Conservation (phyloP, 2,329 filamentous ascomycete genomes). For the Pseudogymnoascus sp. region DNA sequence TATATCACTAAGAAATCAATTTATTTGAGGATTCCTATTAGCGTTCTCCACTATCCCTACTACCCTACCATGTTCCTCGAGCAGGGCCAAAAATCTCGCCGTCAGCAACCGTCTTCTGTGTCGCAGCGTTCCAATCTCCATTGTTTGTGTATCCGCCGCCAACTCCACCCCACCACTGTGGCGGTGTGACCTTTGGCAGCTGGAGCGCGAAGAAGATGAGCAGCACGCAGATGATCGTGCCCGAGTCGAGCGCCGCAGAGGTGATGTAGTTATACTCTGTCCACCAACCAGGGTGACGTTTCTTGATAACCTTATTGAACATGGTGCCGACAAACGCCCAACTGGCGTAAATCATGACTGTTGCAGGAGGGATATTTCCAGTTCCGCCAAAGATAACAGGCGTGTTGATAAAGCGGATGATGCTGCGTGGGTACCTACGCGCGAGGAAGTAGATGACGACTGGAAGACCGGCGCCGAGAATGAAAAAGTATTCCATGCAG, state of each 20-base stretch:
- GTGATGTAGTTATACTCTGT: conserved; percentile 70
- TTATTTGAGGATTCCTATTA: too few species aligned
- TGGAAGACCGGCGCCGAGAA: conserved; percentile 56
- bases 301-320: conserved; percentile 62
- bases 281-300: conserved; percentile 65
- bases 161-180: conserved; percentile 46
- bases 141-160: conserved; percentile 38
- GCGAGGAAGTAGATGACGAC: conserved; percentile 50
- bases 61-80: not conserved
- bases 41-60: not conserved
- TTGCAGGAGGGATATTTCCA: conserved; percentile 59
- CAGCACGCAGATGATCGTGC: conserved; percentile 57
- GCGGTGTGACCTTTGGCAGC: conserved; percentile 47
- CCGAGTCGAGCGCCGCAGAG: conserved; percentile 62
- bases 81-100: conserved; percentile 56
- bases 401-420: conserved; percentile 58
- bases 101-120: conserved; percentile 44
- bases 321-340: conserved; percentile 61
- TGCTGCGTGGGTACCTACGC: conserved; percentile 51
- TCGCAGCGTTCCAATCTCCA: conserved; percentile 33
- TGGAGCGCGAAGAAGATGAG: conserved; percentile 64
- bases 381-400: conserved; percentile 62
- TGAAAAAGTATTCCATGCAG: conserved; percentile 62
- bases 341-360: conserved; percentile 61
- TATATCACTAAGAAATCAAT: too few species aligned